Conservation (phyloP, 2,329 filamentous ascomycete genomes). For the Zymoseptoria ardabiliae region DNA sequence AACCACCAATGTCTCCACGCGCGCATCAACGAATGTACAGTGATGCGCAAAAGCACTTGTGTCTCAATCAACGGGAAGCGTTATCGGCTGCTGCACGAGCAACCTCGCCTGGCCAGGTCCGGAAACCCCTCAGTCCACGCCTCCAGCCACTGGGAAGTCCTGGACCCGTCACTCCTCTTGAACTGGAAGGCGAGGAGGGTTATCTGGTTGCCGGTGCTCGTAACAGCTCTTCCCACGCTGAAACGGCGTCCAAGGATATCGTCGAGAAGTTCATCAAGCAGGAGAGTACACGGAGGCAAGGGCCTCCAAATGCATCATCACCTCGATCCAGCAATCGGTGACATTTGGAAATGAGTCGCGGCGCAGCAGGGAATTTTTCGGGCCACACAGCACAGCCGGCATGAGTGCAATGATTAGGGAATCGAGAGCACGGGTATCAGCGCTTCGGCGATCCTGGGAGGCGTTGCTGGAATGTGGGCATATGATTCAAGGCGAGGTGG, state of each 20-base stretch:
- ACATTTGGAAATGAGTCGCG: background rate
- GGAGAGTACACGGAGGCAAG: conserved; percentile 32
- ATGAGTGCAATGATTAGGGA: background rate
- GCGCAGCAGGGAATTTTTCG: background rate
- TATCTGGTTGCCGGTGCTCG: conserved; percentile 42
- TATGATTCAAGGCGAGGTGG: background rate
- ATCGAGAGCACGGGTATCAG: background rate
- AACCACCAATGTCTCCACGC: conserved; percentile 38
- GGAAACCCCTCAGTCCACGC: conserved; percentile 41
- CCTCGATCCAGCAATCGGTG: background rate
- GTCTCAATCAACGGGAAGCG: conserved; percentile 41
- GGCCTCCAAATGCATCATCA: background rate
- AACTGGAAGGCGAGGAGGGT: conserved; percentile 38
- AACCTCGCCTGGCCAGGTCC: conserved; percentile 13
- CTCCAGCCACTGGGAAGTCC: conserved; percentile 45
- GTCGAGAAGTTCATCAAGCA: conserved; percentile 43
- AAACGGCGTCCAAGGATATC: conserved; percentile 31
- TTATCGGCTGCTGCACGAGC: conserved; percentile 22
- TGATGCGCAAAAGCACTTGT: conserved; percentile 44
- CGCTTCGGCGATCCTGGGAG: background rate
- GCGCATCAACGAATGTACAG: conserved; percentile 37
- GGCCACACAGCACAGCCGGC: background rate
- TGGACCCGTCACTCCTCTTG: conserved; percentile 47
- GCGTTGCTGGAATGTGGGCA: background rate
- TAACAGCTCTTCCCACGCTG: conserved; percentile 11